Base-by-base conservation (phyloP, 2,329 filamentous ascomycete genomes). In the Ophiocordyceps sinensis region DNA sequence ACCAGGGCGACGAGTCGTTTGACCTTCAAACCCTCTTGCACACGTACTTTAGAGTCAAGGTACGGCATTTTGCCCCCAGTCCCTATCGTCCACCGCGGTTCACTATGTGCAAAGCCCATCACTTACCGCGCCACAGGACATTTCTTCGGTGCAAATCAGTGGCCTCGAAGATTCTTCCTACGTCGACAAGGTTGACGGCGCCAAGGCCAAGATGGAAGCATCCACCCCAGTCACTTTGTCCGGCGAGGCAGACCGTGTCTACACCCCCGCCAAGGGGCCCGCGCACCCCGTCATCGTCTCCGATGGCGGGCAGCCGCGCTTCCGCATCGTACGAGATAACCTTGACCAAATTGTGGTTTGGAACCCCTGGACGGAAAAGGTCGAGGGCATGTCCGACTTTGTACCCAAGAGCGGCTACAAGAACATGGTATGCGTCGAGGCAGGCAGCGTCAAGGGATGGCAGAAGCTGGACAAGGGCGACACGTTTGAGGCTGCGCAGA, bases 331-430 rank as follows among this genome's bases (percentile, higher is more conserved):
- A 34, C 77, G 91, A 46, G 86, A 95, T 62, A 88, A 86, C 49
- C 71, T 98, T 49, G 74, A 75, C 46, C 85, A 96, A 50, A 79
- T 91, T 14, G 89, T 95, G 1, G 83, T 96, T 28, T 98, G 91
- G 91, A 98, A 98, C 63, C 91, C 91, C 2, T 95, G 89, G 87
- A 71, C 73, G 34, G 85, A 88, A 47, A 94, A 93, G 68, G 78
- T 85, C 1, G 75, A 78, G 51, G 72, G 72, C 5, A 94, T 94
- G 65, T 78, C 68, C 40, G 91, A 98, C 61, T 95, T 96, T 58
- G 75, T 73, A 44, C 91, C 91, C 39, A 83, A 93, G 56, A 83
- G 88, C 41, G 91, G 84, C 31, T 96, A 82, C 69, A 85, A 85
- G 69, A 77, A 86, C 44, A 95, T 96, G 85, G 68, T 98, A 36